Evolutionary conservation across 169 alveolate species (phyloP), one percentile per base, ranked within the genome.

Genomic region (Eimeria zaria): DNA sequence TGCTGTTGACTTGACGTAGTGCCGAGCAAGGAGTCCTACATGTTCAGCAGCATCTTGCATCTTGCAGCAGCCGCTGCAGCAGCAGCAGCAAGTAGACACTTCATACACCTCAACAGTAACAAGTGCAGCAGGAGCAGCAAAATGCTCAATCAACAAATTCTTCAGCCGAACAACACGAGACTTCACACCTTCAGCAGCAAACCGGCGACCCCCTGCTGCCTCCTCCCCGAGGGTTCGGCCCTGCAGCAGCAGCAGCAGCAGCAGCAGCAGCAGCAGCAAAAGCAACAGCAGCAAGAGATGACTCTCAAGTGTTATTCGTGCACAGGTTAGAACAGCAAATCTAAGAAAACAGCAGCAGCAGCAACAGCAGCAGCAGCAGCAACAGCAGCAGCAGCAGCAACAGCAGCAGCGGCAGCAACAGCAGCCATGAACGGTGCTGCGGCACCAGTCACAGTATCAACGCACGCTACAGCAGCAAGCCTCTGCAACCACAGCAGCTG

Each of bases 121-220:
- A 27, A 89, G 88, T 20, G 81, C 95, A 41, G 95, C 95, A n/a
- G 95, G 95, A 41, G 95, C 88, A 14, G 89, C 83, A 58, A 89
- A 89, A 62, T 89, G 81, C 27, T 89, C 95, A 36, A 89, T 33
- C 88, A 89, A 39, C 62, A 89, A 36, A 76, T 89, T 89, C 41
- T 89, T 89, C 62, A 89, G 78, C 41, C 95, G 95, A 27, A 81
- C 89, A 20, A 16, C 78, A 46, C 92, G 92, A 18, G 74, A 36
- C 92, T 30, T 80, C 60, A 58, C 92, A 7, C 92, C 92, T 22
- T 58, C 51, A 18, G 92, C 92, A 6, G 53, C 33, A 16, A 18
- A 8, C 60, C 36, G 60, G 8, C 92, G 16, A 22, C 33, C 80
- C 39, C 44, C 55, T 3, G 80, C 92, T 27, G 39, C 80, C 64